These are phyloP conservation scores for Populus trichocarpa DNA, from an alignment of 441 rosid species.

Conservation along the genomic window DNA sequence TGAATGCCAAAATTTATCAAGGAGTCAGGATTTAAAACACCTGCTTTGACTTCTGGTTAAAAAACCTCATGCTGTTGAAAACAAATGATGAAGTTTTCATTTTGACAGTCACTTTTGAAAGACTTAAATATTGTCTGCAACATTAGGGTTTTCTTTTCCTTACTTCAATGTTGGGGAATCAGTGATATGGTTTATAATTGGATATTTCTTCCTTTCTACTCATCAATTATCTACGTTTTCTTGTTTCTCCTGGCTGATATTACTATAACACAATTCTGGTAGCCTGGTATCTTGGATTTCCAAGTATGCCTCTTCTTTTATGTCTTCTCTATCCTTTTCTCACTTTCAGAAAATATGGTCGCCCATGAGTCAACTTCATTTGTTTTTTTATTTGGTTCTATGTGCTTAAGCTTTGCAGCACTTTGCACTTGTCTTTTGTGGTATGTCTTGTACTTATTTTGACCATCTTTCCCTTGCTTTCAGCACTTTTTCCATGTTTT, in stretches of 20 bases:
- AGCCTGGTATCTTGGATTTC: not conserved
- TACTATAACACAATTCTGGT: not conserved
- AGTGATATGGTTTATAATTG: not conserved
- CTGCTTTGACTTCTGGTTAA: not conserved
- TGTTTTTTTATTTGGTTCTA: constrained; percentile 9
- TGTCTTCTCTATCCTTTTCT: not conserved
- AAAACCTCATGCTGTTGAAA: not conserved
- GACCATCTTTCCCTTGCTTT: constrained; percentile 28
- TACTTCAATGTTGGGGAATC: not conserved
- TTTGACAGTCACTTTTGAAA: not conserved
- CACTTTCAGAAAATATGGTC: not conserved
- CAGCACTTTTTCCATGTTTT: constrained; percentile 95
- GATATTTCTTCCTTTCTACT: not conserved
- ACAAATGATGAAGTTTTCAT: not conserved
- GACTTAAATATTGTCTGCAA: not conserved
- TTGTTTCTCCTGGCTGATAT: not conserved
- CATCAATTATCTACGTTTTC: not conserved
- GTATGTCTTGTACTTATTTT: constrained; percentile 8
- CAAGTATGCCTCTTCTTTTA: not conserved
- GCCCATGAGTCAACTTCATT: not conserved
- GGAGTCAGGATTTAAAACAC: not conserved
- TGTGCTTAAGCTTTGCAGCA: constrained; percentile 10
- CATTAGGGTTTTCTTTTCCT: not conserved
- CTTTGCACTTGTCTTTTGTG: not conserved
- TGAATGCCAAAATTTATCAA: not conserved